Conservation (phyloP, 2,329 filamentous ascomycete species). For the Dactylonectria estremocensis region DNA sequence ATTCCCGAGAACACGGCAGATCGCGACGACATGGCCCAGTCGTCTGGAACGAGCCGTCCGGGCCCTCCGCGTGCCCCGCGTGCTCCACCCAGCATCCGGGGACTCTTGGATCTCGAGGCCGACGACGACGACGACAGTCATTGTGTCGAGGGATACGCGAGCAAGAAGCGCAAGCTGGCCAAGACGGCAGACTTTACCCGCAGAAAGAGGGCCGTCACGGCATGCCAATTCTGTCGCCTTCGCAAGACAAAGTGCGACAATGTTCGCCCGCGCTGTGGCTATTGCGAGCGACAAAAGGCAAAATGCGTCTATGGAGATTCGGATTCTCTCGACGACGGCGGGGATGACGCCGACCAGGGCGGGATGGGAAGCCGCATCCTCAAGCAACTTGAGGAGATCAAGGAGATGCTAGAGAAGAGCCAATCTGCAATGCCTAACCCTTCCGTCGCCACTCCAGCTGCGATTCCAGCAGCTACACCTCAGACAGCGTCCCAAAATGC, state of each 20-base stretch:
- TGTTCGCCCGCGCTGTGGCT: slow-evolving; percentile 30
- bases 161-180: slow-evolving; percentile 24
- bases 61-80: neutral
- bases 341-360: slow-evolving; percentile 2
- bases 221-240: slow-evolving; percentile 36
- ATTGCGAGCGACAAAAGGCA: slow-evolving; percentile 29
- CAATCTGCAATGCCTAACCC: neutral
- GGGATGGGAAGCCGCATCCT: slow-evolving; percentile 29
- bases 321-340: slow-evolving; percentile 14
- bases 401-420: slow-evolving; percentile 17
- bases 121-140: neutral
- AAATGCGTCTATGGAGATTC: slow-evolving; percentile 33
- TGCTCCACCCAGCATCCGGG: slow-evolving; percentile 6
- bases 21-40: slow-evolving; percentile 1
- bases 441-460: neutral
- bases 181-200: slow-evolving; percentile 31
- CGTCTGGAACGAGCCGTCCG: neutral
- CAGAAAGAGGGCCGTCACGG: slow-evolving; percentile 31
- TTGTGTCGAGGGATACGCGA: neutral
- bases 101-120: slow-evolving; percentile 4
- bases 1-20: neutral
- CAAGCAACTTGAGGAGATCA: slow-evolving; percentile 29
- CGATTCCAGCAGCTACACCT: neutral
- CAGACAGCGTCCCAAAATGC: neutral
- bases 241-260: slow-evolving; percentile 38